These are phyloP conservation scores for Kodamaea lidongshanica DNA, from an alignment of 805 yeast species.

Conservation along the genomic window DNA sequence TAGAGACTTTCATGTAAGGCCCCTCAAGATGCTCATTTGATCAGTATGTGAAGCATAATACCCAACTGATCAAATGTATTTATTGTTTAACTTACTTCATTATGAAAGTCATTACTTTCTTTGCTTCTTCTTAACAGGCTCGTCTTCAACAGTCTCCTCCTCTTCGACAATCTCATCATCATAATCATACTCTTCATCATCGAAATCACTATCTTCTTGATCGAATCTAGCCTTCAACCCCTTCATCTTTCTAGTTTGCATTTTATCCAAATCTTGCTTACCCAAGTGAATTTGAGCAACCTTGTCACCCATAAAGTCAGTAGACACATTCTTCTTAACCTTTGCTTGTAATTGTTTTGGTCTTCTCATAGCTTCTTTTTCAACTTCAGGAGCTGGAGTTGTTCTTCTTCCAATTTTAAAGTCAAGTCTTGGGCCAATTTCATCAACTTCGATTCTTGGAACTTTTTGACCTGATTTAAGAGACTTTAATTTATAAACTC, in stretches of 20 bases:
- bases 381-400: slow-evolving; percentile 77
- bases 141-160: not conserved
- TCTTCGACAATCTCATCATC: slow-evolving; percentile 5
- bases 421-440: slow-evolving; percentile 93
- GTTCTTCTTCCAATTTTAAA: slow-evolving; percentile 86
- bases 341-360: slow-evolving; percentile 79
- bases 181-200: slow-evolving; percentile 28
- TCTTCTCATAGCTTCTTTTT: slow-evolving; percentile 77
- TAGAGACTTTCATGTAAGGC: too few relatives aligned
- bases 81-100: too few relatives aligned
- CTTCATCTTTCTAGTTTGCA: slow-evolving; percentile 98
- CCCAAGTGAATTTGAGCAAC: slow-evolving; percentile 95
- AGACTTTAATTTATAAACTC: slow-evolving; percentile 84
- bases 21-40: too few relatives aligned
- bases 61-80: too few relatives aligned
- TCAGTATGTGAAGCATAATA: too few relatives aligned
- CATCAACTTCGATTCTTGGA: slow-evolving; percentile 91
- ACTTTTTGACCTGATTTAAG: slow-evolving; percentile 77
- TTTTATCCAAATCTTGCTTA: slow-evolving; percentile 79
- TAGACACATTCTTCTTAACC: slow-evolving; percentile 81
- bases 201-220: slow-evolving; percentile 61
- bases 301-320: slow-evolving; percentile 91
- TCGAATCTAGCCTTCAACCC: slow-evolving; percentile 87
- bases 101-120: slow-evolving; percentile 15
- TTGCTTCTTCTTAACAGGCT: slow-evolving; percentile 29